phyloP scores from a whole-genome alignment of 345 rosid genomes.

The Limnanthes douglasii region DNA sequence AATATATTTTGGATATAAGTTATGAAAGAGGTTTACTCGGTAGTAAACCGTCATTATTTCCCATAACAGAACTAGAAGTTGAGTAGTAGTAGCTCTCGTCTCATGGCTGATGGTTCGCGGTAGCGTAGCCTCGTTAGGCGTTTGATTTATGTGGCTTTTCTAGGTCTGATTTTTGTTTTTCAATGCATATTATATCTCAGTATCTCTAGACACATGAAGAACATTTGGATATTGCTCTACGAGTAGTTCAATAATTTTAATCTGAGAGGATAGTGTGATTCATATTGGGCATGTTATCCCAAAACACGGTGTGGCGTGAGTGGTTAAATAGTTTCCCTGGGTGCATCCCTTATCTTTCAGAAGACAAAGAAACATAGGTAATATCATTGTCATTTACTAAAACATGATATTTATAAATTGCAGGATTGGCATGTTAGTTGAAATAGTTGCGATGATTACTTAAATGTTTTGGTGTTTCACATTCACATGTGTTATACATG shows the following conservation, averaged over 20 bases:
- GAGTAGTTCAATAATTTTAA: background rate
- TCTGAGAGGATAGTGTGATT: background rate
- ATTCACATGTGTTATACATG: background rate
- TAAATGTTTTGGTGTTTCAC: background rate
- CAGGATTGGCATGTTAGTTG: background rate
- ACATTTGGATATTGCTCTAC: background rate
- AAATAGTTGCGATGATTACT: background rate
- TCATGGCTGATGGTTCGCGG: background rate
- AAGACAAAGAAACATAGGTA: background rate
- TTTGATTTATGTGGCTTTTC: background rate
- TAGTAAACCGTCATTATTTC: background rate
- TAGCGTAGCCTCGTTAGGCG: background rate
- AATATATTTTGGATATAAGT: background rate
- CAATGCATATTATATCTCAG: background rate
- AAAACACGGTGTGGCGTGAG: background rate
- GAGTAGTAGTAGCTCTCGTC: background rate
- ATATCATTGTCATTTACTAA: background rate
- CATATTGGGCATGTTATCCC: background rate
- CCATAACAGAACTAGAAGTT: background rate
- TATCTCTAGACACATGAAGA: background rate
- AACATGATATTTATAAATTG: background rate
- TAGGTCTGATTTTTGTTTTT: background rate
- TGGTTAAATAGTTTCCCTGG: background rate
- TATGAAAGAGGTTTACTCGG: background rate
- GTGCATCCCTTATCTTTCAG: background rate